A percentile compares a stretch with the other conserved stretches of the same genome.
Evolutionary conservation across 2,329 filamentous ascomycete species (phyloP).

Genomic region (Calonectria pseudoturangicola): DNA sequence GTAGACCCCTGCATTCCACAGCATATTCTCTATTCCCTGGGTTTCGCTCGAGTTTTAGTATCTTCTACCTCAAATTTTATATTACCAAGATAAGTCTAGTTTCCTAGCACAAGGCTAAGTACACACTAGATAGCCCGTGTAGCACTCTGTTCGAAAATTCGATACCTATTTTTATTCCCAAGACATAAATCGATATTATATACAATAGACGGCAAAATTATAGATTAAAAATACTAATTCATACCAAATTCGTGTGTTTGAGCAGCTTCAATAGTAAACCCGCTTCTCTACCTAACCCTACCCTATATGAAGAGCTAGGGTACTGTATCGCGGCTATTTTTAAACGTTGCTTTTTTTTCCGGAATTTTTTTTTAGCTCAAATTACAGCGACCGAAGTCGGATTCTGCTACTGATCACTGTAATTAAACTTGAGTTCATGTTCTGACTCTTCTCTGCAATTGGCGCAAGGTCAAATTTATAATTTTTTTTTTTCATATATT

Average conservation of each 20-base stretch:
- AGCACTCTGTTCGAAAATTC: no score
- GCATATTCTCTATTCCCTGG: slow-evolving; percentile 70
- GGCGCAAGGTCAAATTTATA: neutral
- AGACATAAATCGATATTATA: no score
- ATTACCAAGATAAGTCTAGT: slow-evolving; percentile 59
- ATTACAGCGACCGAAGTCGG: neutral
- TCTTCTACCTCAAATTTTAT: no score
- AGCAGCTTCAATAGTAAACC: no score
- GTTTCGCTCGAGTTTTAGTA: slow-evolving; percentile 68
- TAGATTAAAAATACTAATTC: no score
- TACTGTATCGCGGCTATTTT: neutral
- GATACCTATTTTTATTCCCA: no score
- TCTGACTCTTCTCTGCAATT: no score
- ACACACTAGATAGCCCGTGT: slow-evolving; percentile 54
- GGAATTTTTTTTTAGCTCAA: neutral
- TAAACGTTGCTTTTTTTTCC: neutral
- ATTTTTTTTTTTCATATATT: slow-evolving; percentile 29
- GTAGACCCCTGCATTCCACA: slow-evolving; percentile 75
- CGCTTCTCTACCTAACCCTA: neutral
- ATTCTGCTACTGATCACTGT: neutral
- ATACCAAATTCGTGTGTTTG: no score
- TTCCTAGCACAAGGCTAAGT: slow-evolving; percentile 77
- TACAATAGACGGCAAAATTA: no score
- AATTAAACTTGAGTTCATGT: no score
- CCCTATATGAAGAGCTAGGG: neutral